These are phyloP conservation scores for Candida michaelii DNA, from an alignment of 805 yeast genomes.

Conservation along the genomic window DNA sequence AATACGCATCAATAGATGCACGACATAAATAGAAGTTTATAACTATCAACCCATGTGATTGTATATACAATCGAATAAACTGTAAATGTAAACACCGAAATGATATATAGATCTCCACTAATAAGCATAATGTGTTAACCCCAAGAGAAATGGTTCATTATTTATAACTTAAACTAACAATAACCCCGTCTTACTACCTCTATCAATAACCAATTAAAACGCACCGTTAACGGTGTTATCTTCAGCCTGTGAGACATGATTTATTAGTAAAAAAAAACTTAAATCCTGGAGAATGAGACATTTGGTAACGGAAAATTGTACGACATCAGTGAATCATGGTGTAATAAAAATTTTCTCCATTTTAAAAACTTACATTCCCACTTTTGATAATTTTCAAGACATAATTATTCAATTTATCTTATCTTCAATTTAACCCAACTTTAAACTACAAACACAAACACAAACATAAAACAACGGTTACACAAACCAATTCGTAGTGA, in stretches of 20 bases:
- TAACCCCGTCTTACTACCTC: not conserved
- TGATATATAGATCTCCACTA: too few relatives aligned
- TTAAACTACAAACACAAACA: conserved; percentile 2
- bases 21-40: too few relatives aligned
- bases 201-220: conserved; percentile 10
- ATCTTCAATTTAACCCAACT: conserved; percentile 1
- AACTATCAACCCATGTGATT: too few relatives aligned
- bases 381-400: conserved; percentile 2
- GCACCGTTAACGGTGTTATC: conserved; percentile 17
- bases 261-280: conserved; percentile 3
- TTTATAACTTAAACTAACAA: too few relatives aligned
- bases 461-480: not conserved
- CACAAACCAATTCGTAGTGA: not conserved
- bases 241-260: conserved; percentile 7
- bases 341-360: conserved; percentile 2
- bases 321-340: conserved; percentile 7
- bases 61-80: too few relatives aligned
- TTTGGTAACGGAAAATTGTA: not conserved
- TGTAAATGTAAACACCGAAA: too few relatives aligned
- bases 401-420: conserved; percentile 2
- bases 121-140: too few relatives aligned
- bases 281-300: conserved; percentile 2
- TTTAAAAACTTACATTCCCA: conserved; percentile 2
- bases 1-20: too few relatives aligned
- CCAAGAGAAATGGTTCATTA: too few relatives aligned